Base-by-base conservation (phyloP, 2,329 filamentous ascomycete species). In the Exophiala viscosa region DNA sequence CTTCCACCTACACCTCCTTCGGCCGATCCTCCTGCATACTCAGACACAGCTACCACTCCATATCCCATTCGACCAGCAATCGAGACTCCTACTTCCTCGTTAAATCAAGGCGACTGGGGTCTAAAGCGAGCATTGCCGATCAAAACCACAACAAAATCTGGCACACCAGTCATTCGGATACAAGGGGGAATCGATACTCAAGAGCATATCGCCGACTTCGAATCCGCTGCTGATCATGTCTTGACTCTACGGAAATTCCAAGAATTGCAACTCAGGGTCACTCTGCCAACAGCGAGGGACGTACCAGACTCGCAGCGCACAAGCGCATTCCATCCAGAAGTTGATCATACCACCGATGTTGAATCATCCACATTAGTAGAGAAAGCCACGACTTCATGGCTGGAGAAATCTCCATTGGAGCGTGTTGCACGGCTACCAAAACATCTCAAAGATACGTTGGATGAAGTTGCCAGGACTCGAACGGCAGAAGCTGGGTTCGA, bases 201-300 rank as follows among this genome's bases (percentile, higher is more conserved):
- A 62, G 90, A 96, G 71, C 87, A 90, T 68, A 80, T 96, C 61
- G 96, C 91, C 66, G 90, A 96, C 66, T 97, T 90, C 70, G 79
- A 83, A 58, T 90, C 88, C 34, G 87, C 90, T 0, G 81, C 85
- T 51, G 89, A 96, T 69, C 89, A 95, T 70, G 81, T 85, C 46
- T 74, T 90, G 61, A 90, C 89, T 6, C 75, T 95, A 50, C 77
- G 84, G 66, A 97, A 96, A 75, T 96, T 87, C 74, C 86, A 90
- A 67, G 88, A 95, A 69, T 77, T 96, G 67, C 79, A 82, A 53
- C 72, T 96, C 48, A 83, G 88, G 15, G 40, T 60, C 11, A 52
- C 49, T 13, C 52, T 60, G 41, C 48, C 58, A 17, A 48, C 42
- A 11, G 33, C 50, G 11, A 53, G 39, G 18, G 45, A 45, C 14